Conservation (phyloP, 1,139 yeast genomes). For the Lodderomyces metapsilosis region DNA sequence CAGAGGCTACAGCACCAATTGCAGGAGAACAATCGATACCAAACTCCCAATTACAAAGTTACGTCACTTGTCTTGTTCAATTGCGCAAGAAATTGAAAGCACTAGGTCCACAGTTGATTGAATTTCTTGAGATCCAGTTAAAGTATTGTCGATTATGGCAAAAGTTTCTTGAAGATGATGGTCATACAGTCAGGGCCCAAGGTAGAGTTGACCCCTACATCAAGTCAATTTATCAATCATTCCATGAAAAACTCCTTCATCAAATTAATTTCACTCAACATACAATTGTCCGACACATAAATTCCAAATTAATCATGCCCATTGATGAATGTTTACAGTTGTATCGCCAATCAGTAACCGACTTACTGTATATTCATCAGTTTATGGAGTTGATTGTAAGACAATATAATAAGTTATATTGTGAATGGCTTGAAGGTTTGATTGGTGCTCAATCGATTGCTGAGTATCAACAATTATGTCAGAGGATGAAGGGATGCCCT, state of each 20-base stretch:
- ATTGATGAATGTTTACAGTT: slow-evolving; percentile 14
- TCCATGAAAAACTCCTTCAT: slow-evolving; percentile 10
- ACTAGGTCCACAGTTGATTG: slow-evolving; percentile 14
- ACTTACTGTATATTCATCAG: slow-evolving; percentile 8
- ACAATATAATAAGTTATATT: slow-evolving; percentile 14
- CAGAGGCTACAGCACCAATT: not conserved
- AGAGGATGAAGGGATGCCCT: not conserved
- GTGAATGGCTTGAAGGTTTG: slow-evolving; percentile 15
- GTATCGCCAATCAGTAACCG: slow-evolving; percentile 10
- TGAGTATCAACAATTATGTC: slow-evolving; percentile 13
- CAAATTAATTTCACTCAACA: slow-evolving; percentile 14
- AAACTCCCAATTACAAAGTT: slow-evolving; percentile 11
- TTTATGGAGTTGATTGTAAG: slow-evolving; percentile 15
- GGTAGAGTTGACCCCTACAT: slow-evolving; percentile 4
- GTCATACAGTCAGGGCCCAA: slow-evolving; percentile 3
- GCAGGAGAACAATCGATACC: not conserved
- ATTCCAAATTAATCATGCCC: slow-evolving; percentile 12
- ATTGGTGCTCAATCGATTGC: slow-evolving; percentile 12
- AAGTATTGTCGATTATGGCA: slow-evolving; percentile 14
- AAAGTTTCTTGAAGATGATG: slow-evolving; percentile 7
- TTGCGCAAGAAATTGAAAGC: slow-evolving; percentile 10
- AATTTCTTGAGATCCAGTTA: slow-evolving; percentile 13
- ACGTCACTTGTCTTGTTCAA: slow-evolving; percentile 9
- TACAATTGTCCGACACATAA: slow-evolving; percentile 12
- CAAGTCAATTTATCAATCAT: slow-evolving; percentile 11